Evolutionary conservation across 345 rosid species (phyloP).

Genomic region (Euphorbia pulcherrima): DNA sequence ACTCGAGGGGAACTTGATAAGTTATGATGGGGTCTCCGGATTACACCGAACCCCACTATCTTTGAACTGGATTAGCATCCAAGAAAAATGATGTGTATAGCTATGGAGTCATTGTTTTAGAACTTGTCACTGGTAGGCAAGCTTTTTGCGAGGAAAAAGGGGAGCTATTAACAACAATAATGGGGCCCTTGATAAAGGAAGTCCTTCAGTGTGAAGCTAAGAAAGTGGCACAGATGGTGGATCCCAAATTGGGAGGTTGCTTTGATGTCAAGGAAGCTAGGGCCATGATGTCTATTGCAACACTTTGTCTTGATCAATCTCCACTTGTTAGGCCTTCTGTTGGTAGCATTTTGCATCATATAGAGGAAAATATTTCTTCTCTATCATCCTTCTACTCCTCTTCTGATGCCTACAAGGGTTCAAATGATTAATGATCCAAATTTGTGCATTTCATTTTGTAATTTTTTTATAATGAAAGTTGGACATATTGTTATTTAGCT

Average conservation of each 20-base stretch:
- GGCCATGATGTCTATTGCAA: slow-evolving; percentile 47
- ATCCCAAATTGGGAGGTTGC: slow-evolving; percentile 44
- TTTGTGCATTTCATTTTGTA: too few species aligned
- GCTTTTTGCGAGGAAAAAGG: slow-evolving; percentile 66
- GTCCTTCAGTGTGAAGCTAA: slow-evolving; percentile 13
- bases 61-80: slow-evolving; percentile 70
- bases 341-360: slow-evolving; percentile 36
- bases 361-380: slow-evolving; percentile 40
- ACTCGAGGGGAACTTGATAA: slow-evolving; percentile 39
- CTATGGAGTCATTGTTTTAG: slow-evolving; percentile 70
- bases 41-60: slow-evolving; percentile 81
- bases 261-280: slow-evolving; percentile 53
- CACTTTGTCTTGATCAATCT: slow-evolving; percentile 45
- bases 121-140: slow-evolving; percentile 65
- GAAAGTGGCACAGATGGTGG: slow-evolving; percentile 46
- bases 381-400: slow-evolving; percentile 22
- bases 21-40: slow-evolving; percentile 80
- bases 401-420: slow-evolving; percentile 14
- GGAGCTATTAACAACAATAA: slow-evolving; percentile 40
- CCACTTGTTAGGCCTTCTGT: slow-evolving; percentile 62
- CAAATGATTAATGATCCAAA: background rate
- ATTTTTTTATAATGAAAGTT: too few species aligned
- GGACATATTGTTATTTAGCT: too few species aligned
- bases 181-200: slow-evolving; percentile 35
- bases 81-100: slow-evolving; percentile 85